Percentiles rank a stretch among this genome's conserved stretches.
Conservation (phyloP, 805 yeast species). For the Dipodascopsis tothii region DNA sequence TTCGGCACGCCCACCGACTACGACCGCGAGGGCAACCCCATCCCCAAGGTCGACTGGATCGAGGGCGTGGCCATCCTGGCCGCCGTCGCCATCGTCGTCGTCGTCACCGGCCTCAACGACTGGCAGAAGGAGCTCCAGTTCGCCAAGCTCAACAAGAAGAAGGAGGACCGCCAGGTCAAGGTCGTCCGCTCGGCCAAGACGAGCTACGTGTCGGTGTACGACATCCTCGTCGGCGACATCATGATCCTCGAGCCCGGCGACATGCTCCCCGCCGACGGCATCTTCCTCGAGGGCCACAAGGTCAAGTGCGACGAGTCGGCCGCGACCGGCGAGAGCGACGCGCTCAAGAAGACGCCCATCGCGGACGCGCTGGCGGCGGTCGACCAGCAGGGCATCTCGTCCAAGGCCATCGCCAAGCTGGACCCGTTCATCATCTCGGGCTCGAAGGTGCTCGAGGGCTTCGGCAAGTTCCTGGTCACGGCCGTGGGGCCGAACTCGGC, state of each 20-base stretch:
- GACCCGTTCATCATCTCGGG: constrained; percentile 92
- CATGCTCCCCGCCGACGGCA: constrained; percentile 80
- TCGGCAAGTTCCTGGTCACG: constrained; percentile 77
- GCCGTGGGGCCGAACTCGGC: constrained; percentile 86
- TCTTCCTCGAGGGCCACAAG: constrained; percentile 58
- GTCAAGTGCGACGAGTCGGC: constrained; percentile 89
- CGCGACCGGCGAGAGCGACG: constrained; percentile 87
- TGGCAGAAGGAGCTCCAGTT: constrained; percentile 94
- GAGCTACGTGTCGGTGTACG: constrained; percentile 59
- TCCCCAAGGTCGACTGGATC: constrained; percentile 93
- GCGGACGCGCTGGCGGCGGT: constrained; percentile 33
- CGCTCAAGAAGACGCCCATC: constrained; percentile 63
- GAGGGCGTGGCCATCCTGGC: constrained; percentile 96
- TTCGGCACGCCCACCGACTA: constrained; percentile 73
- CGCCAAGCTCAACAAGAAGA: constrained; percentile 76
- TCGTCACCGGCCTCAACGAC: constrained; percentile 93
- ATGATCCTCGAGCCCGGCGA: constrained; percentile 86
- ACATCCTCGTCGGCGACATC: constrained; percentile 80
- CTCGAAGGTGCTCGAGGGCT: constrained; percentile 76
- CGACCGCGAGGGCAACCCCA: constrained; percentile 67
- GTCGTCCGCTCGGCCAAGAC: constrained; percentile 70
- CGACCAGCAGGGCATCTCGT: constrained; percentile 31
- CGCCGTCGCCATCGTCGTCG: constrained; percentile 82
- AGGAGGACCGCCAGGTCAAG: constrained; percentile 71
- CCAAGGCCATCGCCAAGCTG: constrained; percentile 35